A percentile compares a stretch with the other conserved stretches of the same genome.
phyloP scores from a whole-genome alignment of 2,329 filamentous ascomycete genomes.

The Apiospora marii region DNA sequence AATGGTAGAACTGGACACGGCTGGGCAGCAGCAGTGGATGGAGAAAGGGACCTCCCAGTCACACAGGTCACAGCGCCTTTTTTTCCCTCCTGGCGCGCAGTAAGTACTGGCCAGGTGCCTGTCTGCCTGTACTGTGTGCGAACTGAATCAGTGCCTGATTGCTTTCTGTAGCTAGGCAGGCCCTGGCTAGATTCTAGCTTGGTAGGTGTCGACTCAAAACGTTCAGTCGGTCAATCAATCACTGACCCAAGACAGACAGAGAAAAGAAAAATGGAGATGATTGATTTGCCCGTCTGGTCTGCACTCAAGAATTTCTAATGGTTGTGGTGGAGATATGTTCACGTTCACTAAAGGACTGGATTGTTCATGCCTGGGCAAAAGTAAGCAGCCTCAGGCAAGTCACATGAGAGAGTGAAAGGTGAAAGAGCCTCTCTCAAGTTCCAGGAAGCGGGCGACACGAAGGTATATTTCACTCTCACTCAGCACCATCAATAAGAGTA shows the following conservation, averaged over 20 bases:
- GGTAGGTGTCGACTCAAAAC: neutral
- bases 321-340: conserved; percentile 1
- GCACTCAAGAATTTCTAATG: conserved; percentile 15
- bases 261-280: neutral
- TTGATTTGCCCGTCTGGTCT: neutral
- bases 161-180: neutral
- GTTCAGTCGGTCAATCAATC: neutral
- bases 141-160: too few relatives aligned
- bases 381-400: neutral
- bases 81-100: neutral
- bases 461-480: neutral
- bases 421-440: neutral
- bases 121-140: neutral
- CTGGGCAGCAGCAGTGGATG: conserved; percentile 1
- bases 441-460: neutral
- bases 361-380: neutral
- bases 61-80: conserved; percentile 1
- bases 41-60: neutral
- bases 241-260: conserved; percentile 4
- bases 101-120: neutral
- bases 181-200: neutral
- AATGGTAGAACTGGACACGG: conserved; percentile 10
- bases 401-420: neutral
- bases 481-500: neutral
- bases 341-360: neutral